These are phyloP conservation scores for Coccomyxa sp. DNA, from an alignment of 139 green algal species.

Conservation along the genomic window DNA sequence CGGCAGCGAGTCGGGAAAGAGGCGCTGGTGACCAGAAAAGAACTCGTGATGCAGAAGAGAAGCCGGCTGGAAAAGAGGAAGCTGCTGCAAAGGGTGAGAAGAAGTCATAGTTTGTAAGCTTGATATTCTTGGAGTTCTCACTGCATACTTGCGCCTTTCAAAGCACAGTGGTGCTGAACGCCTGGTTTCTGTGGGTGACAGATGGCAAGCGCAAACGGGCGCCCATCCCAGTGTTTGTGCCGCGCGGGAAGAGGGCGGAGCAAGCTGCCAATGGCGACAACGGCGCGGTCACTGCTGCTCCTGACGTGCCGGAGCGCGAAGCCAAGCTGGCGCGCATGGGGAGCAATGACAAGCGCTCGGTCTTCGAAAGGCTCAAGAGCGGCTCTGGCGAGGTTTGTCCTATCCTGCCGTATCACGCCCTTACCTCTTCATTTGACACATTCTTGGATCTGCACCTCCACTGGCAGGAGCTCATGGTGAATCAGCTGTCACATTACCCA, in stretches of 20 bases:
- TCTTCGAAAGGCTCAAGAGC: slow-evolving; percentile 7
- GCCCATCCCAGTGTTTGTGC: slow-evolving; percentile 13
- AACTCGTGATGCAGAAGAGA: no score
- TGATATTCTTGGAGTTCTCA: no score
- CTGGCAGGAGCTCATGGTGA: background rate
- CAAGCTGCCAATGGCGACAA: background rate
- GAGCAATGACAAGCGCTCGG: background rate
- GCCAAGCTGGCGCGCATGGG: background rate
- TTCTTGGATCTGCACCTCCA: background rate
- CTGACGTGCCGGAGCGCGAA: background rate
- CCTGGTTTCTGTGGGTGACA: no score
- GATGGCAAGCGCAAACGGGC: slow-evolving; percentile 4
- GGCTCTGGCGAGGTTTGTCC: background rate
- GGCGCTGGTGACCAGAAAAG: no score
- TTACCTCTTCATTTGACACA: background rate
- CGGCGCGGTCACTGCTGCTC: background rate
- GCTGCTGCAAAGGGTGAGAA: no score
- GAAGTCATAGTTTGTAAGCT: no score
- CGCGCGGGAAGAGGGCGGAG: background rate
- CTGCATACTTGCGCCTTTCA: no score
- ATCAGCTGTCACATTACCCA: background rate
- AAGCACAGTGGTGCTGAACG: no score
- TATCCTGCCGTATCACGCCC: background rate
- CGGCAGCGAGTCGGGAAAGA: no score
- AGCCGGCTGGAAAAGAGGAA: no score